Percentiles rank a stretch among this genome's conserved stretches.
Conservation (phyloP, 176 grass and related monocot genomes). For the Hordeum vulgare region MorexV3_pseudomolecules_assembly NC_058521.1:550553276-550553775, state of each 20-base stretch:
- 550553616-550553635: background rate
- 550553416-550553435: constrained; percentile 86
- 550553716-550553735: background rate
- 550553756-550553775: background rate
- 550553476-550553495: constrained; percentile 74
- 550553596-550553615: background rate
- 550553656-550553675: background rate
- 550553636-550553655: background rate
- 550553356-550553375: background rate
- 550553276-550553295: background rate
- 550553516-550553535: background rate
- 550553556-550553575: background rate
- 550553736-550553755: background rate
- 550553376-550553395: background rate
- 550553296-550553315: background rate
- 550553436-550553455: constrained; percentile 70
- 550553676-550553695: background rate
- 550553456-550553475: constrained; percentile 98
- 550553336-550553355: background rate
- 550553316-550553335: background rate
- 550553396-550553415: constrained; percentile 84
- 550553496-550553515: background rate
- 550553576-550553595: background rate
- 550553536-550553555: background rate
- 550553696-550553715: background rate